Conservation (phyloP, 148 eudicot species). For the Rhododendron simsii region DNA sequence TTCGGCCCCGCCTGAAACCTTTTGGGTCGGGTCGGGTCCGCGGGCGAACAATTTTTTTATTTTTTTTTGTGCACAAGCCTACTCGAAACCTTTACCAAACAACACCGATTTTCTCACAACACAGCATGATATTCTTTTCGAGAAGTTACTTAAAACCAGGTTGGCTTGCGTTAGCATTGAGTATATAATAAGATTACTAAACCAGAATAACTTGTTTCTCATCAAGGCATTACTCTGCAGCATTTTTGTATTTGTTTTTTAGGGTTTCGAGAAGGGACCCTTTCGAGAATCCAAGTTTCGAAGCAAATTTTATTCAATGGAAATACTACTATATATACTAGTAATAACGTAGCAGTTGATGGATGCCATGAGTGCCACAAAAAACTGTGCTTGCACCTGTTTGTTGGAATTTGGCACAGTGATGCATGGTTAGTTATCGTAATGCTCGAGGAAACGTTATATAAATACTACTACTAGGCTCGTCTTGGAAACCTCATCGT, state of each 20-base stretch:
- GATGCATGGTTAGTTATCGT: not conserved
- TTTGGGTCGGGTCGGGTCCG: too few relatives aligned
- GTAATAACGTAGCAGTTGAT: not conserved
- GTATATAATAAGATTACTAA: not conserved
- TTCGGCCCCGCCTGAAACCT: too few relatives aligned
- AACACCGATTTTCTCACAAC: too few relatives aligned
- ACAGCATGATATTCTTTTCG: not conserved
- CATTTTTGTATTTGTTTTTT: not conserved
- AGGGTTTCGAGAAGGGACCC: not conserved
- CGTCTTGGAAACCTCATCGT: not conserved
- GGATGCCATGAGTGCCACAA: conserved; percentile 12
- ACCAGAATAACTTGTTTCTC: not conserved
- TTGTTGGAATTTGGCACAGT: conserved; percentile 1
- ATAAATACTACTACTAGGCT: not conserved
- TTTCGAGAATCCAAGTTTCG: conserved; percentile 1
- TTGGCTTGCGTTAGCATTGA: not conserved
- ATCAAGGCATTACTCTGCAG: conserved; percentile 4
- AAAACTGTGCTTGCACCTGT: not conserved
- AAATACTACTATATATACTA: not conserved
- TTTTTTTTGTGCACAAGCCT: too few relatives aligned
- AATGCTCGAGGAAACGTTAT: not conserved
- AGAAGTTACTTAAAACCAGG: not conserved
- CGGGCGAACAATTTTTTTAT: too few relatives aligned
- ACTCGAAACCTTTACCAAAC: too few relatives aligned
- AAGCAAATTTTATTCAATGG: not conserved